Evolutionary conservation across 2,329 filamentous ascomycete genomes (phyloP), one percentile per base, ranked within the genome.

Genomic region (Xylaria sp.): DNA sequence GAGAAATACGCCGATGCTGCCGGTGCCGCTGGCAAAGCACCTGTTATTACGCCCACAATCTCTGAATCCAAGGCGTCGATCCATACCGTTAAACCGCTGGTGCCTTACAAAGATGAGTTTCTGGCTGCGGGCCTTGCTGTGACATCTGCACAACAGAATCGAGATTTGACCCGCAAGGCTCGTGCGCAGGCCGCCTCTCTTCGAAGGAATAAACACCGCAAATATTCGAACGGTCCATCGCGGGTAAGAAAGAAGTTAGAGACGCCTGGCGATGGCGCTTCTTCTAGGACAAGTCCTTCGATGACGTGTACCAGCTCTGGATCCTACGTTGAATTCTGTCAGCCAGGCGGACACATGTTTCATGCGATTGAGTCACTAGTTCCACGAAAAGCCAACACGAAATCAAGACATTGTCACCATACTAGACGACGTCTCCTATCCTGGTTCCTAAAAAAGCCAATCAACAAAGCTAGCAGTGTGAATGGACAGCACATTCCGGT

Each of bases 41-140:
- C 80, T 0, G 72, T 81, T 18, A 79, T 80, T 12, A 83, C 82
- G 0, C 80, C 84, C 4, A 83, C 82, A 6, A 58, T 79, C 69
- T 76, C 81, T 1, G 79, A 80, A 13, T 84, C 84, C 2, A 80
- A 77, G n/a, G 73, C 76, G 58, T 88, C 83, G 51, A 78, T 84
- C 55, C 82, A 84, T 67, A 89, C 88, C 1, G 81, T 89, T 20
- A 81, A 83, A 31, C 85, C 84, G 37, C 78, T 89, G 2, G 75
- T 88, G 31, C 87, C 87, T 1, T 89, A 85, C 73, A 83, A 82
- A 56, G 79, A 83, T 3, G 83, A 89, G 69, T 88, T 90, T 69
- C 80, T 79, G 65, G 82, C 82, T 66, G 87, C 85, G 63, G 86
- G 87, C 1, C 80, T 90, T 59, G 86, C 87, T 1, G 84, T 89